Evolutionary conservation across 2,329 filamentous ascomycete genomes (phyloP).

Genomic region (Neofusicoccum laricinum): DNA sequence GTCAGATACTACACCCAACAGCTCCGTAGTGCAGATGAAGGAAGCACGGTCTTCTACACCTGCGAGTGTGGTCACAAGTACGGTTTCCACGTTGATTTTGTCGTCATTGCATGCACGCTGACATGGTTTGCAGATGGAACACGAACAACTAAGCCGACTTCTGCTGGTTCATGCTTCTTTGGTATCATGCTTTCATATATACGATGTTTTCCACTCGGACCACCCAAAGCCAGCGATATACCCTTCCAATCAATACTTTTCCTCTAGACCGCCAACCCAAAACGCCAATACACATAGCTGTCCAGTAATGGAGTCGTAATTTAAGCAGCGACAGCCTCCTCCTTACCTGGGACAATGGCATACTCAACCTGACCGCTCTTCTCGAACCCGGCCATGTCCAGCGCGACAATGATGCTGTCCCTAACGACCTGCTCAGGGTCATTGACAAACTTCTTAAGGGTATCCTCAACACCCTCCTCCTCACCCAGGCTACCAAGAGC

Average conservation of each 20-base stretch:
- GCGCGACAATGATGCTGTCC: slow-evolving; percentile 89
- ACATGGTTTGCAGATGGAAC: slow-evolving; percentile 43
- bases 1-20: slow-evolving; percentile 85
- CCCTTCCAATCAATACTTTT: slow-evolving; percentile 5
- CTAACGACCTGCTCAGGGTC: slow-evolving; percentile 91
- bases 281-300: slow-evolving; percentile 9
- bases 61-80: slow-evolving; percentile 87
- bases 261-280: slow-evolving; percentile 8
- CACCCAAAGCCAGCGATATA: slow-evolving; percentile 7
- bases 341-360: slow-evolving; percentile 69
- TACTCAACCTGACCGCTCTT: slow-evolving; percentile 86
- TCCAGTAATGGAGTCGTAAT: neutral
- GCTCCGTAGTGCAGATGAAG: slow-evolving; percentile 89
- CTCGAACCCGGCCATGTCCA: slow-evolving; percentile 98
- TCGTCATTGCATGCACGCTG: slow-evolving; percentile 7
- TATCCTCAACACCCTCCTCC: slow-evolving; percentile 87
- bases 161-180: neutral
- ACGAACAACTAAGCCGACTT: slow-evolving; percentile 56
- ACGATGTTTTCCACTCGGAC: neutral
- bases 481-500: slow-evolving; percentile 91
- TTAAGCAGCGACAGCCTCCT: slow-evolving; percentile 26
- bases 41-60: slow-evolving; percentile 84
- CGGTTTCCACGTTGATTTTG: slow-evolving; percentile 31
- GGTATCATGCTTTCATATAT: slow-evolving; percentile 16
- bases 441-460: slow-evolving; percentile 76